Evolutionary conservation across 1,284 basidiomycete genomes (phyloP).

Genomic region (Lentinus polychrous): DNA sequence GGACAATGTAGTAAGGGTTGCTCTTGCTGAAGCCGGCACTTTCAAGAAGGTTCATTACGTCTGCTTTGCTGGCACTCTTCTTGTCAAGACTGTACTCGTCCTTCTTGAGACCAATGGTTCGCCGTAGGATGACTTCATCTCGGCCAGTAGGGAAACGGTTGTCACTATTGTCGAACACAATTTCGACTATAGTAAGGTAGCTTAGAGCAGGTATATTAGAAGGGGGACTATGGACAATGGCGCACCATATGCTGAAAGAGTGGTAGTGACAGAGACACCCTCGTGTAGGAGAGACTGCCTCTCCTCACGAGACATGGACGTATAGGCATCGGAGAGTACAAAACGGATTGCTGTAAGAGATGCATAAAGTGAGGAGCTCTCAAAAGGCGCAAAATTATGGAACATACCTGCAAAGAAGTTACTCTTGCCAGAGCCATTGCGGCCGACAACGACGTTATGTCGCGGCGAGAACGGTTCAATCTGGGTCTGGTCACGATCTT

Average conservation of each 20-base stretch:
- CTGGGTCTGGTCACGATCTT: slow-evolving; percentile 77
- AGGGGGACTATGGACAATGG: slow-evolving; percentile 13
- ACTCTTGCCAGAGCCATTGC: slow-evolving; percentile 94
- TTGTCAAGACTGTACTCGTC: slow-evolving; percentile 98
- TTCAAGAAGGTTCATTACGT: slow-evolving; percentile 94
- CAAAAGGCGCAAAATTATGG: neutral
- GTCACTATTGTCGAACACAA: slow-evolving; percentile 86
- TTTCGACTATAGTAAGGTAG: slow-evolving; percentile 50
- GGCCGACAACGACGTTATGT: slow-evolving; percentile 91
- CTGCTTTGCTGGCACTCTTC: slow-evolving; percentile 93
- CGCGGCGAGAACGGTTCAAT: slow-evolving; percentile 78
- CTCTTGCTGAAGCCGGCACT: slow-evolving; percentile 95
- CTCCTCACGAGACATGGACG: slow-evolving; percentile 91
- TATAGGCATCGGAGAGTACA: slow-evolving; percentile 96
- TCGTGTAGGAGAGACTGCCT: slow-evolving; percentile 90
- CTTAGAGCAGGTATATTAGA: neutral
- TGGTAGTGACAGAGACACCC: slow-evolving; percentile 83
- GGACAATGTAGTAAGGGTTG: slow-evolving; percentile 99
- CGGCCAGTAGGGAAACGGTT: slow-evolving; percentile 87
- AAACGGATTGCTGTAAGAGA: slow-evolving; percentile 78
- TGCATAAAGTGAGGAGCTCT: neutral
- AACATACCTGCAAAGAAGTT: slow-evolving; percentile 88
- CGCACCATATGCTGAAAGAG: slow-evolving; percentile 86
- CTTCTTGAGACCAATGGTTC: slow-evolving; percentile 97
- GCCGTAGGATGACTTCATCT: slow-evolving; percentile 78